phyloP scores from a whole-genome alignment of 805 yeast genomes.

The Candida stauntonica region DNA sequence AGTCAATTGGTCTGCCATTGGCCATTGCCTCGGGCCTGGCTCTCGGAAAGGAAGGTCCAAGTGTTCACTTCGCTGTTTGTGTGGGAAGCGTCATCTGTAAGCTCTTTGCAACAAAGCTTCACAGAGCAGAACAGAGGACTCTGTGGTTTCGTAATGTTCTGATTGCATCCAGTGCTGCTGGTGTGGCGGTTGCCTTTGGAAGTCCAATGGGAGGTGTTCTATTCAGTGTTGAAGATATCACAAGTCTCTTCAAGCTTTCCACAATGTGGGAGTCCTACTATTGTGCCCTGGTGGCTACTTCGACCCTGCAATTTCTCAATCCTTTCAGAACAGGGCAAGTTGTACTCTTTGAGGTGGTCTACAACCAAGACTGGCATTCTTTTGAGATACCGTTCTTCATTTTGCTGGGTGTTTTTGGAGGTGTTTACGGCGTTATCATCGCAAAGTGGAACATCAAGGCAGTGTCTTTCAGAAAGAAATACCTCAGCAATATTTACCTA shows the following conservation, averaged over 20 bases:
- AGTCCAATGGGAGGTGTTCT: constrained; percentile 95
- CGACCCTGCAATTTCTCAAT: constrained; percentile 72
- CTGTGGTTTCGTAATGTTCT: constrained; percentile 32
- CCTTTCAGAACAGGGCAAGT: constrained; percentile 95
- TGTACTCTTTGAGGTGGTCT: constrained; percentile 87
- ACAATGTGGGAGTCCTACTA: constrained; percentile 91
- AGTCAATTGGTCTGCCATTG: constrained; percentile 77
- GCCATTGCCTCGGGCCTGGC: constrained; percentile 91
- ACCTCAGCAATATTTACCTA: constrained; percentile 49
- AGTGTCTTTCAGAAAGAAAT: constrained; percentile 72
- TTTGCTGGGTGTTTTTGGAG: constrained; percentile 84
- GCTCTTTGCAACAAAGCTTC: constrained; percentile 19
- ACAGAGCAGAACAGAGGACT: constrained; percentile 11
- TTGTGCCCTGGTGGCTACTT: constrained; percentile 84
- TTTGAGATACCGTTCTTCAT: constrained; percentile 80
- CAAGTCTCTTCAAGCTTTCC: constrained; percentile 64
- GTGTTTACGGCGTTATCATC: constrained; percentile 78
- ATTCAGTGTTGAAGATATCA: constrained; percentile 88
- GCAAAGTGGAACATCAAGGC: constrained; percentile 71
- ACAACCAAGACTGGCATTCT: constrained; percentile 81
- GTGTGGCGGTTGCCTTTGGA: constrained; percentile 98
- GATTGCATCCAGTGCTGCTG: constrained; percentile 94
- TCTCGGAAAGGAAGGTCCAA: constrained; percentile 97
- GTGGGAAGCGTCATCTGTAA: constrained; percentile 52
- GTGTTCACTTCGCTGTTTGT: constrained; percentile 96